Evolutionary conservation across 345 rosid species (phyloP).

Genomic region (Clausena lansium): DNA sequence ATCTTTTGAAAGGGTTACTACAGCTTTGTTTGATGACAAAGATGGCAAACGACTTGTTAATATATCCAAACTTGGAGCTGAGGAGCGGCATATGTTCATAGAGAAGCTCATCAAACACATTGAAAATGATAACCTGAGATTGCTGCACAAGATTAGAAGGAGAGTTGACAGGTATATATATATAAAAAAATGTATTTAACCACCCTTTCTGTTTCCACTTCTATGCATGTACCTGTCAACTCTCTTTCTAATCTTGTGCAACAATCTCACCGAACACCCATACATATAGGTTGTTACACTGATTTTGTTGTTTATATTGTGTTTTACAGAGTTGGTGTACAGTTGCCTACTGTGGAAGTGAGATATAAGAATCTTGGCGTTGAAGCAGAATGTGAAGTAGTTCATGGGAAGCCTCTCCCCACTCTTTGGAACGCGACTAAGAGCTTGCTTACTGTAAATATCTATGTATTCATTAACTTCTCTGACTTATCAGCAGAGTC

Average conservation of each 20-base stretch:
- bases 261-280: no score
- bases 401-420: slow-evolving; percentile 46
- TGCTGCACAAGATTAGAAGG: slow-evolving; percentile 8
- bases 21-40: neutral
- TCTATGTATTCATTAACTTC: no score
- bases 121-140: neutral
- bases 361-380: slow-evolving; percentile 35
- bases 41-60: neutral
- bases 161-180: slow-evolving; percentile 21
- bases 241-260: no score
- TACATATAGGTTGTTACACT: neutral
- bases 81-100: neutral
- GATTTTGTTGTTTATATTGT: neutral
- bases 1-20: neutral
- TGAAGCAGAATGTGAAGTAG: slow-evolving; percentile 39
- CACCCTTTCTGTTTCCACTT: neutral
- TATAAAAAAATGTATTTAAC: neutral
- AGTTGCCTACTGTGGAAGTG: slow-evolving; percentile 42
- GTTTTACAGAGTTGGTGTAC: slow-evolving; percentile 39
- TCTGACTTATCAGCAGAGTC: neutral
- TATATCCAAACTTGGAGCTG: neutral
- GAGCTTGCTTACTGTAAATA: no score
- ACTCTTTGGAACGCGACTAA: slow-evolving; percentile 40
- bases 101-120: neutral
- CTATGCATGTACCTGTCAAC: neutral